Conservation (phyloP, 2,329 filamentous ascomycete species). For the Aspergillus neoniger region DNA sequence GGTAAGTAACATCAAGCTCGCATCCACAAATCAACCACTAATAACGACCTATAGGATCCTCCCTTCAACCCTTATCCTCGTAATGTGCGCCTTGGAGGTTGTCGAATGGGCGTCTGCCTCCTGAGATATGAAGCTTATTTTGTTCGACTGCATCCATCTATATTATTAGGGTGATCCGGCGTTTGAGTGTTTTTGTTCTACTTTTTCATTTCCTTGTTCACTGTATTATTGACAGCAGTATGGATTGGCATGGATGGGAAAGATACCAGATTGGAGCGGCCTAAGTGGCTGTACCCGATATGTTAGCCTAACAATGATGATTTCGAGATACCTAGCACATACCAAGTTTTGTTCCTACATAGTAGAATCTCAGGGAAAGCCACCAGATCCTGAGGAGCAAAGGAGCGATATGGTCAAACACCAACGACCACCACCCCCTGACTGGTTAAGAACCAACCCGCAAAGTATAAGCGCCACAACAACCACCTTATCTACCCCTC, state of each 20-base stretch:
- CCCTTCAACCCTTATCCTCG: constrained; percentile 85
- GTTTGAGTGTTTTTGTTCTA: neutral
- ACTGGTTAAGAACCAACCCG: neutral
- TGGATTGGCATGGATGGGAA: neutral
- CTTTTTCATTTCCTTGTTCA: neutral
- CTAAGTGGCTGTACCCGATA: neutral
- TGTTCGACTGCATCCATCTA: neutral
- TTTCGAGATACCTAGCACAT: neutral
- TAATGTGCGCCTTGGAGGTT: constrained; percentile 88
- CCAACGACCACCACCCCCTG: no score
- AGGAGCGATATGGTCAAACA: no score
- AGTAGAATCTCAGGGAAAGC: neutral
- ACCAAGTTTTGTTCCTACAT: neutral
- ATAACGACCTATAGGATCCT: constrained; percentile 67
- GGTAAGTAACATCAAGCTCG: constrained; percentile 56
- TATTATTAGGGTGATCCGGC: neutral
- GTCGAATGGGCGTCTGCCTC: constrained; percentile 73
- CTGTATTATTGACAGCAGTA: neutral
- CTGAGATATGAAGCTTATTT: constrained; percentile 5
- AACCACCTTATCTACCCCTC: neutral
- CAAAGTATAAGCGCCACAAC: neutral
- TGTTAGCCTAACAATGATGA: constrained; percentile 1
- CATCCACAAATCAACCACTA: constrained; percentile 9
- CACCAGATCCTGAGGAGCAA: no score
- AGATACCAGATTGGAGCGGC: constrained; percentile 4